Evolutionary conservation across 768 basidiomycete genomes (phyloP).

Genomic region (Baorangia bicolor): DNA sequence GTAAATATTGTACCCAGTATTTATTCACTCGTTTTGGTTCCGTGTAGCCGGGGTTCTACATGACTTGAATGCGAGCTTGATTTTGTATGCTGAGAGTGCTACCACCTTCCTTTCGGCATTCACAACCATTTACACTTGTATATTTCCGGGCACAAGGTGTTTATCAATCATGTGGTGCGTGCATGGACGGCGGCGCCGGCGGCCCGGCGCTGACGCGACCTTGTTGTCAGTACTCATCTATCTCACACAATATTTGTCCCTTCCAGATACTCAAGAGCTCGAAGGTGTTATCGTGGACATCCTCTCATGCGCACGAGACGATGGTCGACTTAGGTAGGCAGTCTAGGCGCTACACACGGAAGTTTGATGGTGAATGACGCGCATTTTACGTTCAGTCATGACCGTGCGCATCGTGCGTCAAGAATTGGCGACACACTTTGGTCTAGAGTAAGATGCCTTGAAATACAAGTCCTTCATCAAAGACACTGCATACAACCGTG

Average conservation of each 20-base stretch:
- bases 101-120: no score
- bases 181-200: no score
- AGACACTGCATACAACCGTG: slow-evolving; percentile 16
- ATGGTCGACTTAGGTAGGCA: slow-evolving; percentile 21
- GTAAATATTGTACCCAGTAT: background rate
- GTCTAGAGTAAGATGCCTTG: slow-evolving; percentile 43
- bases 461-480: slow-evolving; percentile 51
- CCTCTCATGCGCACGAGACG: slow-evolving; percentile 21
- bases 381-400: slow-evolving; percentile 20
- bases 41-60: no score
- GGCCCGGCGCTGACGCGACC: background rate
- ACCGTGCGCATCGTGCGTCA: slow-evolving; percentile 53
- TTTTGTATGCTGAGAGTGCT: no score
- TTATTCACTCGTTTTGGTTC: no score
- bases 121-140: no score
- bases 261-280: slow-evolving; percentile 18
- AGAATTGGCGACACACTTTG: slow-evolving; percentile 46
- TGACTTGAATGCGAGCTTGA: no score
- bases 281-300: slow-evolving; percentile 19
- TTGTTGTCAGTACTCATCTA: background rate
- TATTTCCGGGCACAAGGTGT: no score
- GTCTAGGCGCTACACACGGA: background rate
- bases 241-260: slow-evolving; percentile 8
- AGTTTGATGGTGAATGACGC: background rate
- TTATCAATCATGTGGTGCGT: no score